Base-by-base conservation (phyloP, 2,329 filamentous ascomycete genomes). In the Massarina eburnea region DNA sequence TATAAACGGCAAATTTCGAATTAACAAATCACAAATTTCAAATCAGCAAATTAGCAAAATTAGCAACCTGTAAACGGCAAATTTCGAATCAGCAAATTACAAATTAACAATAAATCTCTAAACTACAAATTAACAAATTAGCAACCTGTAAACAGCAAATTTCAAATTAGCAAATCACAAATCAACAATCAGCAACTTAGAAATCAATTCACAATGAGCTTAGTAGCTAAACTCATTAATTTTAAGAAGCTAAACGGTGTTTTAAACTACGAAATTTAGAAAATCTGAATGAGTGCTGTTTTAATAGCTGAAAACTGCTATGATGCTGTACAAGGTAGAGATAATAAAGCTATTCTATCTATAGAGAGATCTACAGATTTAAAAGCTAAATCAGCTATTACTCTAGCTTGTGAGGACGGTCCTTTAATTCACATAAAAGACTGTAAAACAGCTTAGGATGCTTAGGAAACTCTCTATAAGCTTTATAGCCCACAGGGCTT, bases 381-480 rank as follows among this genome's bases (percentile, higher is more conserved):
- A 41, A 41, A 41, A 21, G 24, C 27, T 30, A 30, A 7, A 33
- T 27, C 19, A 30, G 8, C 14, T 32, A 41, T 41, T 41, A 41
- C 22, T 27, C 19, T 41, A 32, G 17, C 39, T 32, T 15, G n/a
- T 30, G 20, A 41, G 19, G 27, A 41, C 27, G 27, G 39, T 33
- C 20, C 39, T 41, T 33, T 41, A 41, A 30, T 41, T 18, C 27
- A 41, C 8, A 32, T 41, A 10, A 21, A 41, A 24, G 17, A 41
- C 39, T 41, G 15, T 41, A 32, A 26, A 26, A 26, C 24, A 26
- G 24, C 24, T 26, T 26, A 26, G 24, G 24, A 26, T 26, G 24
- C 22, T 15, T 34, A 14, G 30, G 30, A 34, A 34, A 7, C 7
- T 8, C 30, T 34, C 7, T 34, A 34, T 34, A 34, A 26, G 12